A percentile compares a stretch with the other conserved stretches of the same genome.
Conservation (phyloP, 176 grass and related monocot genomes). For the Cenchrus americanus region DNA sequence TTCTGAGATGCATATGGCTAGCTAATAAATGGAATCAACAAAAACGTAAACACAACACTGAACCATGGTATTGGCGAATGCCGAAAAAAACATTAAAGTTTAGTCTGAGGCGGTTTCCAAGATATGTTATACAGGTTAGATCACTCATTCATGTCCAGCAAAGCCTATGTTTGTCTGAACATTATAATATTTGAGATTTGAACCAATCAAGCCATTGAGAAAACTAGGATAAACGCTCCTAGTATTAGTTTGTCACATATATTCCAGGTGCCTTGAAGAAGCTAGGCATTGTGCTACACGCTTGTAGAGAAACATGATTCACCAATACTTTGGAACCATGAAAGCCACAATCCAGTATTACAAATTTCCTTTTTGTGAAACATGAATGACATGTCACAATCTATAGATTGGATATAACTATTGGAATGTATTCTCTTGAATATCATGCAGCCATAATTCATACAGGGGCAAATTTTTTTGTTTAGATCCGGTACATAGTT, state of each 20-base stretch:
- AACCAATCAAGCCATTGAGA: neutral
- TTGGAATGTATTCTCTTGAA: neutral
- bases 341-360: neutral
- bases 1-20: neutral
- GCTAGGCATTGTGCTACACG: slow-evolving; percentile 1
- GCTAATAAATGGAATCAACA: slow-evolving; percentile 1
- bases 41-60: slow-evolving; percentile 18
- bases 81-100: neutral
- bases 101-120: neutral
- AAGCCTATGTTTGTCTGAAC: neutral
- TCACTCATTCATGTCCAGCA: neutral
- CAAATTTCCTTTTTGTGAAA: neutral
- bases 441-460: neutral
- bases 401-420: neutral
- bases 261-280: neutral
- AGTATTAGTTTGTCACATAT: neutral
- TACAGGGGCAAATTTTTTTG: neutral
- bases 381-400: neutral
- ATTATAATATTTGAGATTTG: slow-evolving; percentile 21
- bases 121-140: neutral
- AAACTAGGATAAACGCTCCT: slow-evolving; percentile 1
- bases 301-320: slow-evolving; percentile 2
- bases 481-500: neutral
- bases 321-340: slow-evolving; percentile 8
- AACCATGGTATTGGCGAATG: neutral